Base-by-base conservation (phyloP, 768 basidiomycete genomes). In the Leucocoprinus birnbaumii region DNA sequence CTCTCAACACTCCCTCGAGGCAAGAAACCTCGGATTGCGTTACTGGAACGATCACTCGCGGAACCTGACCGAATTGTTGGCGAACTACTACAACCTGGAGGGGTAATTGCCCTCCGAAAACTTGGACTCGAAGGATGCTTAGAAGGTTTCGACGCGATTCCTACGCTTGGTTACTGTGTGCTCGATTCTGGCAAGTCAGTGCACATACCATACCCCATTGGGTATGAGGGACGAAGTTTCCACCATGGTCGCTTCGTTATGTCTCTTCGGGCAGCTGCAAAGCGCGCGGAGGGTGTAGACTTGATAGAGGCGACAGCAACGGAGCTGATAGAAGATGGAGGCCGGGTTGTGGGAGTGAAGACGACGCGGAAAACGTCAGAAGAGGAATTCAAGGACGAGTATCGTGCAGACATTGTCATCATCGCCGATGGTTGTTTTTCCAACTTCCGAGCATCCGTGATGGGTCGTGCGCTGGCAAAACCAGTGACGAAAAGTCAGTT, bases 31-130 rank as follows among this genome's bases (percentile, higher is more conserved):
- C 81, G 85, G 19, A 86, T 98, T 60, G 87, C 87, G 16, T 73
- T 98, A 0, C 76, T 99, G 53, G 97, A 99, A 70, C 86, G 96
- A 10, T 96, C 95, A 13, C 79, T 98, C 3, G 79, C 87, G 0
- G 89, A 93, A 67, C 97, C 97, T 0, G 94, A 98, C 77, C 82
- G 97, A 16, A 98, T 99, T 61, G 97, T 98, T 31, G 97, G 97
- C 22, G 97, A 99, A 68, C 84, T 98, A 1, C 75, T 99, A 21
- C 97, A 99, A 65, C 97, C 97, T 1, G 94, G 88, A 1, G 97
- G 97, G 1, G 85, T 94, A 21, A 74, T 76, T 11, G 85, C 93
- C 0, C 73, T 99, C 43, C 72, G 81, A 54, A 71, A 80, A 35
- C 82, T 99, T n/a, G 95, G 93, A 0, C 68, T 99, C 61, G 82